A percentile compares a stretch with the other conserved stretches of the same genome.
These are phyloP conservation scores for Thalassiosira sp. DNA, from an alignment of 352 stramenopile genomes.

Conservation along the genomic window DNA sequence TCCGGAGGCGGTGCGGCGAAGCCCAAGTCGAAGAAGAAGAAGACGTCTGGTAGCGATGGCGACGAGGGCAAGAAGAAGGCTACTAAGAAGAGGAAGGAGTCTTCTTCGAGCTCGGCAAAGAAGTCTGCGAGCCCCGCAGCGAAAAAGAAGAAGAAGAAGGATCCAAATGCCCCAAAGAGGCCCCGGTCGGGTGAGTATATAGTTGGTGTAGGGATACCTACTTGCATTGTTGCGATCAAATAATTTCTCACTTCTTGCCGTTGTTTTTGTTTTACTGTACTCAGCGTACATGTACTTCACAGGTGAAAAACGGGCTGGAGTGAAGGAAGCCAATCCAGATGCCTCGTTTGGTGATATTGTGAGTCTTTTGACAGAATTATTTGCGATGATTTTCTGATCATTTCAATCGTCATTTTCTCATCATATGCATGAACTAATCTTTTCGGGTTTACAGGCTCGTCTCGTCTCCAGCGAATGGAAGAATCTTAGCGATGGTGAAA, in stretches of 20 bases:
- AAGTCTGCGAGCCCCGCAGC: slow-evolving; percentile 17
- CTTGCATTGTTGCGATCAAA: slow-evolving; percentile 90
- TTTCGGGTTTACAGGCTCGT: slow-evolving; percentile 33
- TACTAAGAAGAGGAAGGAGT: slow-evolving; percentile 74
- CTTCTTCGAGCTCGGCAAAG: too few species aligned
- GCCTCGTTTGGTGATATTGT: slow-evolving; percentile 73
- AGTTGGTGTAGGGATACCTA: background rate
- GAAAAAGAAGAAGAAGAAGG: slow-evolving; percentile 86
- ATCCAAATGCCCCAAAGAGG: slow-evolving; percentile 90
- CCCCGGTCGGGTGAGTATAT: slow-evolving; percentile 71
- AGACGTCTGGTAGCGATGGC: background rate
- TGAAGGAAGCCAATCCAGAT: slow-evolving; percentile 73
- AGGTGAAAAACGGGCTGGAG: slow-evolving; percentile 50
- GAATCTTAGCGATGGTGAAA: slow-evolving; percentile 51
- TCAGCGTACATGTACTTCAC: slow-evolving; percentile 70
- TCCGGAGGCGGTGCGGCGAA: slow-evolving; percentile 85
- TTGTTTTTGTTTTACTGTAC: slow-evolving; percentile 79
- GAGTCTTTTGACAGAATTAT: slow-evolving; percentile 38
- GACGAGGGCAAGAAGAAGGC: background rate
- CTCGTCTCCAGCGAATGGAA: slow-evolving; percentile 61
- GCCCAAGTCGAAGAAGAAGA: slow-evolving; percentile 44
- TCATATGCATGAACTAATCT: background rate
- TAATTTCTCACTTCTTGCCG: slow-evolving; percentile 88
- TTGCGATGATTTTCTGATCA: background rate
- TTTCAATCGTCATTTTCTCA: slow-evolving; percentile 1